These are phyloP conservation scores for Pseudocercospora eumusae DNA, from an alignment of 2,329 filamentous ascomycete species.

Conservation along the genomic window DNA sequence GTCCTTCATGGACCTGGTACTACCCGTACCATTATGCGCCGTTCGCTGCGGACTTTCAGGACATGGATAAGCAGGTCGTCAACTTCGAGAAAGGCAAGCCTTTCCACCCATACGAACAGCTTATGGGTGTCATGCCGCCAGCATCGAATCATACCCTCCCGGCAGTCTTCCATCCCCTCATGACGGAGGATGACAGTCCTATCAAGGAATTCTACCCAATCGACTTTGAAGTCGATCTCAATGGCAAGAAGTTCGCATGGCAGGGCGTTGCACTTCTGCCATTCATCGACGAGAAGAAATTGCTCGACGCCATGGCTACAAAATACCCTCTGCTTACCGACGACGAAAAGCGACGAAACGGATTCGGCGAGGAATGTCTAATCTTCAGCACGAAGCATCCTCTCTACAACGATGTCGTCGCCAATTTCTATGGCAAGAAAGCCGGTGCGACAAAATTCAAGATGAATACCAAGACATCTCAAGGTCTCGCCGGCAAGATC, in stretches of 20 bases:
- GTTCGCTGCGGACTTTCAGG: slow-evolving; percentile 91
- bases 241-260: slow-evolving; percentile 98
- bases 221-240: slow-evolving; percentile 89
- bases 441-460: slow-evolving; percentile 66
- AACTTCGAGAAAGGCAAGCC: slow-evolving; percentile 80
- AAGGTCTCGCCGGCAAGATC: slow-evolving; percentile 76
- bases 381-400: slow-evolving; percentile 81
- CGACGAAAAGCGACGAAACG: slow-evolving; percentile 77
- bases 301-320: slow-evolving; percentile 77
- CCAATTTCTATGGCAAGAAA: slow-evolving; percentile 90
- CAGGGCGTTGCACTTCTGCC: slow-evolving; percentile 91
- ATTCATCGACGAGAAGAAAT: slow-evolving; percentile 89
- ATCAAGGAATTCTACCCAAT: slow-evolving; percentile 98
- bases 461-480: slow-evolving; percentile 72
- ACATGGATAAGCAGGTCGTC: slow-evolving; percentile 75
- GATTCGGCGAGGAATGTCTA: slow-evolving; percentile 75
- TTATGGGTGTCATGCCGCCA: slow-evolving; percentile 96
- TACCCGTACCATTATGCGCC: slow-evolving; percentile 98
- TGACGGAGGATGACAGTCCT: slow-evolving; percentile 82
- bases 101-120: slow-evolving; percentile 90
- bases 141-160: slow-evolving; percentile 91
- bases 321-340: slow-evolving; percentile 77
- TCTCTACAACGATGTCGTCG: slow-evolving; percentile 80
- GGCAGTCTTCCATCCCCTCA: slow-evolving; percentile 81
- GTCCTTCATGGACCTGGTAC: slow-evolving; percentile 98